Evolutionary conservation across 495 filamentous ascomycete genomes (phyloP), one percentile per base, ranked within the genome.

Genomic region (Chaetomidium leptoderma): DNA sequence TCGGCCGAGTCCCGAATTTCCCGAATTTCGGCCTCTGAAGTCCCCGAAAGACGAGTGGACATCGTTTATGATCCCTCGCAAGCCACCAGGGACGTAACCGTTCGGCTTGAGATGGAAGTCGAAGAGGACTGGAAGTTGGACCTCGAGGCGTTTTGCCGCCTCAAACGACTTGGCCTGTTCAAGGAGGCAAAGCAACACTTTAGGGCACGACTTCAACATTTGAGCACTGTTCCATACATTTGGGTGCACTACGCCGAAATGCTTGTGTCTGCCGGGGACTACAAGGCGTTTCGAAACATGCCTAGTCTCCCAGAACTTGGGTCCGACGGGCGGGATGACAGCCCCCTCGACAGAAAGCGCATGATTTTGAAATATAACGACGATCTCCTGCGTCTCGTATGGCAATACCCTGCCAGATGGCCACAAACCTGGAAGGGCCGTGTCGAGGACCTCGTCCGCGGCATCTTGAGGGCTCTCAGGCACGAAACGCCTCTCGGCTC

Each of bases 121-220:
- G 50, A 59, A 21, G 63, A 65, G 14, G 63, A 67, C 30, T 59
- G 36, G 43, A 33, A 54, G 21, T n/a, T 17, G 1, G 63, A 65
- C 16, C 36, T 65, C 3, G 65, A 67, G 21, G 60, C 44, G 1
- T 61, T 67, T 27, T 60, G 57, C n/a, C 60, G 62, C 7, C 58
- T 67, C 11, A 55, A 40, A 40, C 57, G 65, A n/a, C 37, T 67
- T 6, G 65, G 65, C 11, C 60, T 55, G 6, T 61, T 65, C 27
- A 52, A 45, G 16, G 52, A 67, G 2, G 65, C 65, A 10, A 55
- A 63, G 26, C 36, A 58, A 19, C 47, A 58, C 19, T 67, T 58
- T 23, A 16, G 21, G 21, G 17, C 19, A 10, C 45, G 32, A 16
- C 57, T 67, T 5, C 49, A 49, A 3, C 33, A 61, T 16, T 30